Evolutionary conservation across 2,329 filamentous ascomycete genomes (phyloP).

Genomic region (Neophaeococcomyces mojaviensis): DNA sequence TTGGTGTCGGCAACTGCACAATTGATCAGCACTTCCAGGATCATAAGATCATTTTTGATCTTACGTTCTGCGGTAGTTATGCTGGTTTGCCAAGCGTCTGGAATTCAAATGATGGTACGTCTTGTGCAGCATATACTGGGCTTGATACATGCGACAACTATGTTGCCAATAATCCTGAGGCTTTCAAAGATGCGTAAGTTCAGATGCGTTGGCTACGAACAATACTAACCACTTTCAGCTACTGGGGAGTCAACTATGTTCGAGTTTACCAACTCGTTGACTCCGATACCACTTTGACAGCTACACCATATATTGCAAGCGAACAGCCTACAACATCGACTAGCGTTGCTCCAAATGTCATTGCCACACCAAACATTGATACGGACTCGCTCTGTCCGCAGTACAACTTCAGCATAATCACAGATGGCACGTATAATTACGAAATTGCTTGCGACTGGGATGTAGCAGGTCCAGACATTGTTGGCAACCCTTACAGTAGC

Average conservation of each 20-base stretch:
- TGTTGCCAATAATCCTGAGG: constrained; percentile 17
- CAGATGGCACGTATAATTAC: constrained; percentile 13
- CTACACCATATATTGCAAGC: constrained; percentile 17
- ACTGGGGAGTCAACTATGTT: constrained; percentile 22
- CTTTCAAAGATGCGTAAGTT: constrained; percentile 16
- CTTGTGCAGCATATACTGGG: constrained; percentile 14
- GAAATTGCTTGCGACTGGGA: constrained; percentile 19
- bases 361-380: constrained; percentile 7
- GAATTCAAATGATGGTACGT: constrained; percentile 13
- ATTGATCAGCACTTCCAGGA: constrained; percentile 58
- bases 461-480: constrained; percentile 13
- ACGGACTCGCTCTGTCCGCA: constrained; percentile 15
- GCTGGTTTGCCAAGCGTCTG: constrained; percentile 50
- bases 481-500: constrained; percentile 10
- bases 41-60: constrained; percentile 68
- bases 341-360: constrained; percentile 5
- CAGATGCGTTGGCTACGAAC: too few relatives aligned
- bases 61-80: constrained; percentile 74
- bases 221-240: not conserved
- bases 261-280: constrained; percentile 21
- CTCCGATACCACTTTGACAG: constrained; percentile 7
- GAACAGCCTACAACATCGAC: constrained; percentile 13
- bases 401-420: constrained; percentile 19
- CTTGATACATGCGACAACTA: constrained; percentile 17
- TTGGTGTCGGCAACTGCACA: constrained; percentile 55